These are phyloP conservation scores for Amaranthus cruentus DNA, from an alignment of 148 eudicot species.

Conservation along the genomic window DNA sequence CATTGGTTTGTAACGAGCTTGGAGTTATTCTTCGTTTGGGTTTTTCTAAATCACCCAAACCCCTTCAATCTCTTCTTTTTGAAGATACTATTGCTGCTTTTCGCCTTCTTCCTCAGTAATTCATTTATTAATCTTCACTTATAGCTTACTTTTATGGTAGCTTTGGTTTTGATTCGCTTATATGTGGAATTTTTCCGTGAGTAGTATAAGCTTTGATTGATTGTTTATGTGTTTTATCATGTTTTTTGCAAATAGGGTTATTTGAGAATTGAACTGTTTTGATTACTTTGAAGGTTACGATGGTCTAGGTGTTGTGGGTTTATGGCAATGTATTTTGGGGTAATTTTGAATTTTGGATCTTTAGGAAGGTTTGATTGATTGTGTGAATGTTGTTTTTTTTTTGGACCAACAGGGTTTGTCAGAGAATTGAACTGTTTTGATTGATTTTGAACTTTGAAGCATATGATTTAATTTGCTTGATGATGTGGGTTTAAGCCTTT, in stretches of 20 bases:
- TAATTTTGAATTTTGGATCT: neutral
- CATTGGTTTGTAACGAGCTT: constrained; percentile 57
- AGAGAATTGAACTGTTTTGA: too few species aligned
- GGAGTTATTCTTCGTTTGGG: constrained; percentile 48
- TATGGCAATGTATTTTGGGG: neutral
- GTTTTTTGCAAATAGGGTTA: neutral
- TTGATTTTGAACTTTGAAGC: too few species aligned
- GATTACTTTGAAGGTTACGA: neutral
- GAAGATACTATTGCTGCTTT: constrained; percentile 66
- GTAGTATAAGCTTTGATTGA: neutral
- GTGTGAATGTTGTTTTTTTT: too few species aligned
- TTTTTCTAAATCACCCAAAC: constrained; percentile 53
- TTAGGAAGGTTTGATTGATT: too few species aligned
- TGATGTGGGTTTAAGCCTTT: too few species aligned
- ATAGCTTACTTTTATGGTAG: too few species aligned
- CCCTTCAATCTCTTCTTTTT: constrained; percentile 62
- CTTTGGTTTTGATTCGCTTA: constrained; percentile 1
- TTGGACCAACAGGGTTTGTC: neutral
- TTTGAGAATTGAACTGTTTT: constrained; percentile 1
- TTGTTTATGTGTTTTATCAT: neutral
- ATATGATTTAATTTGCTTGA: too few species aligned
- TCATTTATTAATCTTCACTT: neutral
- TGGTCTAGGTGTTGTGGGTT: neutral
- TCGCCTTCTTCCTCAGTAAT: constrained; percentile 66
- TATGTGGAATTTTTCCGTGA: neutral